These are phyloP conservation scores for Peronospora farinosa DNA, from an alignment of 352 stramenopile genomes.

Conservation along the genomic window DNA sequence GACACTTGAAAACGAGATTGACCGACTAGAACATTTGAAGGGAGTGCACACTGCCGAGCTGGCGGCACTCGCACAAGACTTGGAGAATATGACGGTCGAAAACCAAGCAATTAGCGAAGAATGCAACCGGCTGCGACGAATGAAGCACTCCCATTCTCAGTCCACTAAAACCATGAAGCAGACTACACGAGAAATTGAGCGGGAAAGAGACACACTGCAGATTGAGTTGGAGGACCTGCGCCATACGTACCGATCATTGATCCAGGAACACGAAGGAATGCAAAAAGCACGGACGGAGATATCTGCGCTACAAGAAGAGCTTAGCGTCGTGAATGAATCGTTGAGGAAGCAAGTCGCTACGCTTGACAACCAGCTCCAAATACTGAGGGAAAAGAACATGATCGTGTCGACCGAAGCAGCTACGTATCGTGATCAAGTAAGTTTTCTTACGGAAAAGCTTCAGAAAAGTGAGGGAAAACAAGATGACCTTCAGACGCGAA, in stretches of 20 bases:
- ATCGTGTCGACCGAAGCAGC: conserved; percentile 46
- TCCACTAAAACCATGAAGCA: conserved; percentile 51
- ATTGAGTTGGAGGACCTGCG: conserved; percentile 76
- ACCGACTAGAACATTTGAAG: conserved; percentile 52
- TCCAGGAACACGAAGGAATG: conserved; percentile 68
- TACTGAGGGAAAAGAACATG: conserved; percentile 46
- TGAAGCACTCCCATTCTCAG: conserved; percentile 45
- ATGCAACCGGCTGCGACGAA: conserved; percentile 53
- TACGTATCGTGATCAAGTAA: conserved; percentile 78
- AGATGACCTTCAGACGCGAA: conserved; percentile 47
- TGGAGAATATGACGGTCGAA: conserved; percentile 86
- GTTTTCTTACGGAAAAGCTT: conserved; percentile 69
- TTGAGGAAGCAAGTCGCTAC: conserved; percentile 54
- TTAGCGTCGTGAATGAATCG: conserved; percentile 54
- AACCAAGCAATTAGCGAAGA: conserved; percentile 84
- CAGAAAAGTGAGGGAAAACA: conserved; percentile 46
- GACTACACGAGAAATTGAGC: conserved; percentile 49
- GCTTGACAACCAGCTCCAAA: conserved; percentile 51
- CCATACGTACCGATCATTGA: conserved; percentile 63
- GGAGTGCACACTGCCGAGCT: conserved; percentile 62
- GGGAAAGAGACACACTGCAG: conserved; percentile 57
- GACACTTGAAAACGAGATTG: conserved; percentile 48
- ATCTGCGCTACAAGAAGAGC: conserved; percentile 48
- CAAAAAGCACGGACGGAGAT: conserved; percentile 53
- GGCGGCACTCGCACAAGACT: conserved; percentile 58